Base-by-base conservation (phyloP, 2,329 filamentous ascomycete species). In the Teratosphaeria destructans region DNA sequence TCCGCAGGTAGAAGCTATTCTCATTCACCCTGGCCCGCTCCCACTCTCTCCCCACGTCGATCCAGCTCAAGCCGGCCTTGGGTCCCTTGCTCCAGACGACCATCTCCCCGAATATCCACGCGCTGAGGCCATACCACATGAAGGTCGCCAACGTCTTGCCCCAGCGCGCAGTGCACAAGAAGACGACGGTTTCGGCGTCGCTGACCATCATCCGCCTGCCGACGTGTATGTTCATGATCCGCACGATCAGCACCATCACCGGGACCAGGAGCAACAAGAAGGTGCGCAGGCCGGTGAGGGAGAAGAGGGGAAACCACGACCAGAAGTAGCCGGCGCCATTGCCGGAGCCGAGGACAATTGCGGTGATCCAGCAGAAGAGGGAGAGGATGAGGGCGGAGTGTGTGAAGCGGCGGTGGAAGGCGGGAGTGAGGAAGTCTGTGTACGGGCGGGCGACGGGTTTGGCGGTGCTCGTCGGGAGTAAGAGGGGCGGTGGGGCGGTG, bases 361-460 rank as follows among this genome's bases (percentile, higher is more conserved):
- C 83, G 70, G 90, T 83, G 43, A 83, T 58, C 72, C 94, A 95
- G 70, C 89, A 90, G 59, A 90, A 78, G 55, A 80, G 75, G 10
- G 94, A 76, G 14, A 91, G 79, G 63, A 89, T 77, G 14, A 83
- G 81, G 55, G 88, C 87, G 12, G 90, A 90, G 63, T 85, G 86
- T 55, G 88, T 87, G 75, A 96, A 97, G 68, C 91, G 85, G 68
- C 89, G 82, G 74, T 97, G 93, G 64, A 96, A 79, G 57, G 88
- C 86, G 56, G 93, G 92, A 62, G 93, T 95, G 66, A 96, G 78
- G 74, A 95, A 95, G 77, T 96, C 90, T 79, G 90, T 88, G 76
- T 96, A 95, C 73, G 82, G 80, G 79, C 84, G 76, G 77, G 80
- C 71, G 75, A 78, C 70, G 75, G 74, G 69, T 72, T 73, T 54